Evolutionary conservation across 2,329 filamentous ascomycete genomes (phyloP).

Genomic region (Hymenoscyphus fraxineus): DNA sequence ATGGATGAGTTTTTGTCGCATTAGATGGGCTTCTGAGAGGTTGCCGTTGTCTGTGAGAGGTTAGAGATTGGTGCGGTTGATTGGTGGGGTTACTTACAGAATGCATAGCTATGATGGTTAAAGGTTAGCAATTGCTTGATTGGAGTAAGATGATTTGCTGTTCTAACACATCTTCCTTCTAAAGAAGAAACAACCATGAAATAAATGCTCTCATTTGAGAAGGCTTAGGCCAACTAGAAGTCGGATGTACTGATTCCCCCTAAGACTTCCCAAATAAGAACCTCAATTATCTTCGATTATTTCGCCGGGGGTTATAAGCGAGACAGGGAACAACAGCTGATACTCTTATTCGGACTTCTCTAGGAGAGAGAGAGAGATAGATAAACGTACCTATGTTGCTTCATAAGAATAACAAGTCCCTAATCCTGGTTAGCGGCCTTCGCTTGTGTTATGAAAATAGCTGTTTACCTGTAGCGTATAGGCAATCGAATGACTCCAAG

Average conservation of each 20-base stretch:
- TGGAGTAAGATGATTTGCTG: background rate
- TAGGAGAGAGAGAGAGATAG: too few species aligned
- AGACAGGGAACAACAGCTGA: too few species aligned
- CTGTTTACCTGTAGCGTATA: background rate
- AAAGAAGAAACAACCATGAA: too few species aligned
- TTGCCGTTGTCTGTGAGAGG: conserved; percentile 60
- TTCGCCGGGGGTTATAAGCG: too few species aligned
- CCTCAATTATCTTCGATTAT: too few species aligned
- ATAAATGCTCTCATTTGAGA: too few species aligned
- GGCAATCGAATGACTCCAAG: conserved; percentile 51
- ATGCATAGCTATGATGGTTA: conserved; percentile 51
- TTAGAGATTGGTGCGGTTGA: conserved; percentile 10
- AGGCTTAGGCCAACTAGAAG: too few species aligned
- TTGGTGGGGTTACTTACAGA: conserved; percentile 40
- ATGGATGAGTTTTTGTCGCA: conserved; percentile 41
- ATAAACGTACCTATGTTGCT: conserved; percentile 57
- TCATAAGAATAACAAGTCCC: conserved; percentile 74
- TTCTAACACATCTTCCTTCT: too few species aligned
- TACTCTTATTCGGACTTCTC: background rate
- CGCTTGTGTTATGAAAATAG: background rate
- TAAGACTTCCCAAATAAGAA: too few species aligned
- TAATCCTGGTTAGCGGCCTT: conserved; percentile 39
- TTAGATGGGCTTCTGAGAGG: conserved; percentile 57
- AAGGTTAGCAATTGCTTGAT: background rate
- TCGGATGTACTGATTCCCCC: too few species aligned